These are phyloP conservation scores for Tagetes erecta DNA, from an alignment of 129 eudicot genomes.

Conservation along the genomic window DNA sequence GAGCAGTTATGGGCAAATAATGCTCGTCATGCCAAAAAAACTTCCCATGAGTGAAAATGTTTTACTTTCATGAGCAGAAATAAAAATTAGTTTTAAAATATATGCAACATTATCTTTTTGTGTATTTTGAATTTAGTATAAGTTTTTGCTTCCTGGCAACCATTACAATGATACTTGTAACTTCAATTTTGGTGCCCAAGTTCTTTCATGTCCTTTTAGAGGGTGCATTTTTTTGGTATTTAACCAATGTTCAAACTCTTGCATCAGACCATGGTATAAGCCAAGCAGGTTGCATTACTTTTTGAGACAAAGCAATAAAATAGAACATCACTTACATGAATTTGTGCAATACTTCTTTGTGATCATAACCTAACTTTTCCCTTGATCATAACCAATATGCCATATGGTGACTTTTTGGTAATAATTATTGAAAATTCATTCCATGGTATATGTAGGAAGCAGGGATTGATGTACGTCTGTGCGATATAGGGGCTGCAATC, in stretches of 20 bases:
- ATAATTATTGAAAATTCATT: neutral
- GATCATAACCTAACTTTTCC: slow-evolving; percentile 1
- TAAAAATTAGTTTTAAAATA: neutral
- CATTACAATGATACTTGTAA: neutral
- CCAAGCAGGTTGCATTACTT: neutral
- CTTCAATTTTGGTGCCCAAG: neutral
- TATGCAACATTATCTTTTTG: neutral
- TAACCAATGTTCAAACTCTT: neutral
- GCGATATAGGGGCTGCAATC: slow-evolving; percentile 98
- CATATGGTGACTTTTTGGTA: slow-evolving; percentile 7
- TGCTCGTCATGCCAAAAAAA: slow-evolving; percentile 6
- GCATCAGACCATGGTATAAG: neutral
- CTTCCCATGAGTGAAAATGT: neutral
- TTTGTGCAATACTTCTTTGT: neutral
- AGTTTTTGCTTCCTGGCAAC: neutral
- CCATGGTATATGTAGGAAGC: slow-evolving; percentile 63
- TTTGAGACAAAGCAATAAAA: neutral
- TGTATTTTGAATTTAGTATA: neutral
- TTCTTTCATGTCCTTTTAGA: slow-evolving; percentile 3
- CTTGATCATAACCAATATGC: neutral
- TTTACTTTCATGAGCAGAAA: neutral
- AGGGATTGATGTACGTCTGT: slow-evolving; percentile 93
- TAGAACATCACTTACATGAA: slow-evolving; percentile 10
- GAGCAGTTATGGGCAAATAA: slow-evolving; percentile 10
- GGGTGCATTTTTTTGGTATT: neutral